Conservation (phyloP, 1,284 basidiomycete genomes). For the Butyriboletus appendiculatus region DNA sequence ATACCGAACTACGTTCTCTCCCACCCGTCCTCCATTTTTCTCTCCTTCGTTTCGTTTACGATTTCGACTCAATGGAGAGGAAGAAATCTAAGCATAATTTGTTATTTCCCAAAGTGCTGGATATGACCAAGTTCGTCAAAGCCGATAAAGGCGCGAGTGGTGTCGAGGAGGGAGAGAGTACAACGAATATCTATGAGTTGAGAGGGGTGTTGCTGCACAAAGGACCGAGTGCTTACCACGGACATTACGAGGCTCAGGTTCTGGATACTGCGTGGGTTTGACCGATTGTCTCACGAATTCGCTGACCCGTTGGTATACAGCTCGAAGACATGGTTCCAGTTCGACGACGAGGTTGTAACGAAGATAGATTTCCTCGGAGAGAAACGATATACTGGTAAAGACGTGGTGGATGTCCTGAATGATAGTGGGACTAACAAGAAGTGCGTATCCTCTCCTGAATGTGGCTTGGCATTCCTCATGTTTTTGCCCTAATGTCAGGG, state of each 20-base stretch:
- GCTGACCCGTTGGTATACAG: slow-evolving; percentile 40
- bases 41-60: slow-evolving; percentile 86
- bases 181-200: slow-evolving; percentile 64
- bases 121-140: slow-evolving; percentile 69
- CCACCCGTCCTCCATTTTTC: slow-evolving; percentile 90
- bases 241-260: slow-evolving; percentile 91
- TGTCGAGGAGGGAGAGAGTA: slow-evolving; percentile 9
- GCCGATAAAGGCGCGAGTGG: slow-evolving; percentile 14
- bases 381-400: slow-evolving; percentile 34
- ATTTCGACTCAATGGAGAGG: slow-evolving; percentile 71
- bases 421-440: slow-evolving; percentile 27
- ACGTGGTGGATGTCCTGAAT: slow-evolving; percentile 29
- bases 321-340: slow-evolving; percentile 80
- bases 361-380: slow-evolving; percentile 58
- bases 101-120: slow-evolving; percentile 69
- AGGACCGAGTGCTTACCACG: slow-evolving; percentile 85
- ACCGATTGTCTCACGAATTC: slow-evolving; percentile 1
- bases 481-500: slow-evolving; percentile 17
- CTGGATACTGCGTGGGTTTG: slow-evolving; percentile 68
- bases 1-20: slow-evolving; percentile 63
- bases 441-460: slow-evolving; percentile 19
- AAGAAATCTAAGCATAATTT: slow-evolving; percentile 83
- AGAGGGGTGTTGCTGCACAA: slow-evolving; percentile 84
- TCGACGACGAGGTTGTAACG: slow-evolving; percentile 82
- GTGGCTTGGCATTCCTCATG: background rate